Percentiles rank a stretch among this genome's conserved stretches.
These are phyloP conservation scores for Ascochyta rabiei DNA, from an alignment of 2,329 filamentous ascomycete genomes.

Conservation along the genomic window DNA sequence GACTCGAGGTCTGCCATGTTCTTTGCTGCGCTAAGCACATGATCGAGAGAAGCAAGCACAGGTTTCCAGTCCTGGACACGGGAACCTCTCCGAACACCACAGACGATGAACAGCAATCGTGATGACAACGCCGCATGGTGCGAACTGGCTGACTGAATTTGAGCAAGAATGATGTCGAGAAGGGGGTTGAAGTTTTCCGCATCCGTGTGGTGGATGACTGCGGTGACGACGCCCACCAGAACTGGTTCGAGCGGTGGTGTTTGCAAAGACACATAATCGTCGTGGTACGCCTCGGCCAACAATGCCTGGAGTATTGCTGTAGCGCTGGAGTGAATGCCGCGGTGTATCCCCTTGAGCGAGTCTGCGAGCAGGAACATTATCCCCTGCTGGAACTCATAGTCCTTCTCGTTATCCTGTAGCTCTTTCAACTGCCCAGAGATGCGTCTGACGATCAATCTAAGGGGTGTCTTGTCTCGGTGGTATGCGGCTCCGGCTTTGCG, in stretches of 20 bases:
- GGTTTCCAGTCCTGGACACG: slow-evolving; percentile 75
- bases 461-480: slow-evolving; percentile 71
- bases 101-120: slow-evolving; percentile 68
- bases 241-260: slow-evolving; percentile 63
- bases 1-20: slow-evolving; percentile 41
- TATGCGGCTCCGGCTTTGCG: slow-evolving; percentile 84
- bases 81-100: slow-evolving; percentile 81
- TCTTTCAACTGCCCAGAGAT: slow-evolving; percentile 71
- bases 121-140: slow-evolving; percentile 34
- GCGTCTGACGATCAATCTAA: slow-evolving; percentile 74
- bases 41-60: slow-evolving; percentile 58
- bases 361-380: slow-evolving; percentile 93
- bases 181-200: slow-evolving; percentile 74
- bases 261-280: slow-evolving; percentile 49
- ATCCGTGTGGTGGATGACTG: slow-evolving; percentile 81
- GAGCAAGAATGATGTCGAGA: slow-evolving; percentile 61
- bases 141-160: slow-evolving; percentile 54
- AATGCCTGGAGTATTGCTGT: slow-evolving; percentile 60
- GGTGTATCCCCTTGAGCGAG: slow-evolving; percentile 69
- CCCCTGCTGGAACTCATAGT: slow-evolving; percentile 78
- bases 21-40: slow-evolving; percentile 43
- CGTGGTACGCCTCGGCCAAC: slow-evolving; percentile 43
- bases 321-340: slow-evolving; percentile 64
- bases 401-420: slow-evolving; percentile 61
- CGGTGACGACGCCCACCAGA: slow-evolving; percentile 77